Base-by-base conservation (phyloP, 2,329 filamentous ascomycete genomes). In the Aspergillus bombycis region DNA sequence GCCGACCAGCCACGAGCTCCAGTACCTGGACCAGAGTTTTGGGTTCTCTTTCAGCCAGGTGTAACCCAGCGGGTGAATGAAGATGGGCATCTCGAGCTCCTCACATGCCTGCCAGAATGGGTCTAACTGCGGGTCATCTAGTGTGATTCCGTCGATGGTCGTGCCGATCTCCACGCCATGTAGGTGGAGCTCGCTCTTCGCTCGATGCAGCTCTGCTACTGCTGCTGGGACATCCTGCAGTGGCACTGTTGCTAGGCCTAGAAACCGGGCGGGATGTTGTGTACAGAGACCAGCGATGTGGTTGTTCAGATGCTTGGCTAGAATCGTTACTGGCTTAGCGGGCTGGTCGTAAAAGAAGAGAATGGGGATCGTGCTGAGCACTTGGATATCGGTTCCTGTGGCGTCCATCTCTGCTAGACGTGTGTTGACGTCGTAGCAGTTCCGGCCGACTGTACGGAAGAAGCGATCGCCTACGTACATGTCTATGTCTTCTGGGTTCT, bases 31-130 rank as follows among this genome's bases (percentile, higher is more conserved):
- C 67, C 67, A 68, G 11, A 62, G 63, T 10, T 53, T 57, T 54
- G 65, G 67, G 19, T 69, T 69, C 57, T 69, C 67, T 26, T 61
- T 61, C 10, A 65, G 57, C 14, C 61, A 59, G 19, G 65, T 63
- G 50, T 69, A 69, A 19, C 67, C 67, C n/a, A 69, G 59, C 43
- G 67, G 67, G 45, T 69, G 67, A 7, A 69, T 62, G 48, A 69
- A 69, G 14, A 69, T 61, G 16, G 67, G 64, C 53, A 67, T 62
- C 12, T 63, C 50, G 21, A 68, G 59, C 2, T 68, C 66, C 58
- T 69, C 61, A 28, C 67, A 69, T 0, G 64, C 66, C 11, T 57
- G 26, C 67, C 66, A 68, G 55, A 70, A 70, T 0, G 61, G 62
- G 8, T 66, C 66, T 28, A 70, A 60, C 8, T 32, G n/a, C 1